Evolutionary conservation across 768 basidiomycete genomes (phyloP), one percentile per base, ranked within the genome.

Genomic region (Suillus americanus): DNA sequence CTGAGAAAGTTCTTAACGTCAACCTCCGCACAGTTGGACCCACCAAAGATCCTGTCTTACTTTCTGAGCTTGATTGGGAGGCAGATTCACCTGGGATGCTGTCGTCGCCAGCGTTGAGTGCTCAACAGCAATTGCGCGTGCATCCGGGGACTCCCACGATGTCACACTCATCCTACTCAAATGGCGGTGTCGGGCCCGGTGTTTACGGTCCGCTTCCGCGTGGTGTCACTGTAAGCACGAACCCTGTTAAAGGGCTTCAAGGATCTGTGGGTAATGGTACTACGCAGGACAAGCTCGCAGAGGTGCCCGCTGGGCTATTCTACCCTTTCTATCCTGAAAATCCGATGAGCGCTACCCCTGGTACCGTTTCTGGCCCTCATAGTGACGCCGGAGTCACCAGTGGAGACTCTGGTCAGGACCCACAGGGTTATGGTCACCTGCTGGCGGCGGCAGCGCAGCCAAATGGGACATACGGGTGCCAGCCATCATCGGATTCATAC

Each of bases 311-410:
- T 7, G 83, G 81, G 37, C 74, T 92, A 51, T 93, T 94, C 77
- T 94, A 90, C 70, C 91, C 91, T 0, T 91, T 91, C 79, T 91
- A 82, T 70, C 87, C 90, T 0, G 90, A 91, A 67, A 77, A 79
- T 69, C 62, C 74, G 63, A 71, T 76, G 75, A 71, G 59, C 18
- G 64, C 74, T 38, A 62, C 69, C 28, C 48, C 20, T 23, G 70
- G 63, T 23, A 45, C 71, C 20, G 28, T 55, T 12, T 60, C 66
- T 45, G 69, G 70, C 35, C 50, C 61, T 35, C 20, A 67, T 30
- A 70, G 60, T 59, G 76, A 72, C 8, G 64, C 62, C 13, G 71
- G 72, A 14, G 63, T 57, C 13, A 62, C 60, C 14, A 63, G 23
- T 43, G 70, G 62, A 16, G 74, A 71, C n/a, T 67, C 53, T 30